Base-by-base conservation (phyloP, 2,329 filamentous ascomycete species). In the Podosphaera fusca region DNA sequence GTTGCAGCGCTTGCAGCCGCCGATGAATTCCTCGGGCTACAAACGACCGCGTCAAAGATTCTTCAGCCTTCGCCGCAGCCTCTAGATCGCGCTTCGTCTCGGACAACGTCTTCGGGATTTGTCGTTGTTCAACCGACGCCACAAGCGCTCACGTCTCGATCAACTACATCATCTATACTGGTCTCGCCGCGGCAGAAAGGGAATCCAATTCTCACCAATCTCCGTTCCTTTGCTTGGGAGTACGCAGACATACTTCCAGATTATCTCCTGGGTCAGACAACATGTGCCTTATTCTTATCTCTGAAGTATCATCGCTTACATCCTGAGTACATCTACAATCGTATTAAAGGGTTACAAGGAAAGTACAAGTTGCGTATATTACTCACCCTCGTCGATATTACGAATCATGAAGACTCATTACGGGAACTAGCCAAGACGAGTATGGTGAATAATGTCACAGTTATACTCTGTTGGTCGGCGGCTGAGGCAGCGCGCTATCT, bases 221-320 rank as follows among this genome's bases (percentile, higher is more conserved):
- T 98, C 64, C 82, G 84, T 59, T 82, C 84, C 0, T 75, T 94
- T 58, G 79, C 88, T 0, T 98, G 92, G 92, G 92, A 98, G 70
- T 96, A 95, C 69, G 89, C 87, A 60, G 90, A 96, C 66, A 95
- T 95, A n/a, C 83, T 85, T 1, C 87, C 90, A 36, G 92, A 98
- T 71, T 98, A 94, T 68, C 84, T 90, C 7, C 74, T 96, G 53
- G 90, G 92, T 0, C 68, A 78, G 47, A 94, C 88, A 0, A 94
- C 89, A 5, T 95, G 90, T 65, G 89, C 87, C 0, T 75, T 98
- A 4, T 98, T 96, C 67, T 74, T 98, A 47, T 94, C 87, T 53
- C 77, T 98, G 57, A 98, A 96, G 70, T 98, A 98, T 70, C 92
- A 98, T 70, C 87, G 90, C 34, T 76, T 98, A 56, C 92, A 98